Evolutionary conservation across 2,329 filamentous ascomycete genomes (phyloP), one percentile per base, ranked within the genome.

Genomic region (Ophiosphaerella korrae): DNA sequence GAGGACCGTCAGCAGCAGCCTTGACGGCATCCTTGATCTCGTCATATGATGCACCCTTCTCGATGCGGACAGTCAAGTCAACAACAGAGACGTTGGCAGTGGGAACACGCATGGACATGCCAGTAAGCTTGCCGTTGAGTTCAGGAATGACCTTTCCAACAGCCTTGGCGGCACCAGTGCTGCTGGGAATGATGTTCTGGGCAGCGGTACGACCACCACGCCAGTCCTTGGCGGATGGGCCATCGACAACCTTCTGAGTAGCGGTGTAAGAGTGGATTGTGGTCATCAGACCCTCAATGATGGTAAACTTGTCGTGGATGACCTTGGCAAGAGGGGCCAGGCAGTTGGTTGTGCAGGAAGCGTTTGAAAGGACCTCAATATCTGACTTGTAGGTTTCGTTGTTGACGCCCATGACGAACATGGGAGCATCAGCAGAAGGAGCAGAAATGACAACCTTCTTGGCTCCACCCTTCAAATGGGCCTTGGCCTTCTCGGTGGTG

Each of bases 331-430:
- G 89, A 77, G 94, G 94, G 79, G 94, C 94, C 80, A 99, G 83
- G 88, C 94, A 97, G 90, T 99, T 99, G 85, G 94, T 97, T 79
- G 94, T 99, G 91, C 94, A 97, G 70, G 94, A 97, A 72, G 94
- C 94, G 84, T 99, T 99, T 82, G 94, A 97, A 83, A 97, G 90
- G 78, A 99, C 88, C 72, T 91, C 82, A 78, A 94, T 85, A 77
- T 89, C 89, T 77, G 88, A 87, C 79, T 90, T 93, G 88, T 97
- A 97, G 72, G 80, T 84, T 78, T 92, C 85, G 82, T 97, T 84
- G 86, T 97, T 99, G 83, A 99, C 94, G 77, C 94, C 94, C 88
- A 97, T 95, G 77, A 99, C 94, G 87, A 95, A 99, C 94, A 99
- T 99, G 77, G 93, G 93, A 74, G 94, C 94, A 83, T 99, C 94